A percentile compares a stretch with the other conserved stretches of the same genome.
Evolutionary conservation across 305 asterid species (phyloP).

Genomic region (Solanum chacoense): DNA sequence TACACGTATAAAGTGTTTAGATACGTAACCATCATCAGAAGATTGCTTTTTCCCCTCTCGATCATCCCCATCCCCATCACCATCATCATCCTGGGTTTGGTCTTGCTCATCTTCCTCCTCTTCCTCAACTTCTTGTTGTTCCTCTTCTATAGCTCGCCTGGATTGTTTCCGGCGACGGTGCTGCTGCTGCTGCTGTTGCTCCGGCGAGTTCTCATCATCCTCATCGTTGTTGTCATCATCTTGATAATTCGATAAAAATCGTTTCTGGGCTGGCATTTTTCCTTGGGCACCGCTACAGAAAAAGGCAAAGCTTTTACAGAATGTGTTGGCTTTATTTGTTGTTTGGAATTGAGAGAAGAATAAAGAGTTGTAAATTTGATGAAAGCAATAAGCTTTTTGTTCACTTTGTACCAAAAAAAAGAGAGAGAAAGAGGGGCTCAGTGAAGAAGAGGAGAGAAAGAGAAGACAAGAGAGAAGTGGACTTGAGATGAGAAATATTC

Average conservation of each 20-base stretch:
- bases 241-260: conserved; percentile 1
- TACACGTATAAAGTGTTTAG: not conserved
- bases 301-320: not conserved
- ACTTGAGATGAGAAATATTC: not conserved
- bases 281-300: not conserved
- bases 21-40: conserved; percentile 14
- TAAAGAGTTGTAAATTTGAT: not conserved
- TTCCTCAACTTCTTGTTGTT: conserved; percentile 1
- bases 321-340: not conserved
- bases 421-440: not conserved
- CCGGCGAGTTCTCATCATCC: not conserved
- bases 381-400: not conserved
- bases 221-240: not conserved
- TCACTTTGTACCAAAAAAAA: not conserved
- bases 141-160: not conserved
- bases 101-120: not conserved
- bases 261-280: conserved; percentile 15
- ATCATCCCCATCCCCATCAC: not conserved
- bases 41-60: conserved; percentile 3
- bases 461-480: not conserved
- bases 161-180: conserved; percentile 8
- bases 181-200: not conserved
- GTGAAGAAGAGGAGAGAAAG: not conserved
- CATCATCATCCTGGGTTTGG: not conserved
- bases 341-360: not conserved